Base-by-base conservation (phyloP, 1,284 basidiomycete genomes). In the Cutaneotrichosporon sp. region DNA sequence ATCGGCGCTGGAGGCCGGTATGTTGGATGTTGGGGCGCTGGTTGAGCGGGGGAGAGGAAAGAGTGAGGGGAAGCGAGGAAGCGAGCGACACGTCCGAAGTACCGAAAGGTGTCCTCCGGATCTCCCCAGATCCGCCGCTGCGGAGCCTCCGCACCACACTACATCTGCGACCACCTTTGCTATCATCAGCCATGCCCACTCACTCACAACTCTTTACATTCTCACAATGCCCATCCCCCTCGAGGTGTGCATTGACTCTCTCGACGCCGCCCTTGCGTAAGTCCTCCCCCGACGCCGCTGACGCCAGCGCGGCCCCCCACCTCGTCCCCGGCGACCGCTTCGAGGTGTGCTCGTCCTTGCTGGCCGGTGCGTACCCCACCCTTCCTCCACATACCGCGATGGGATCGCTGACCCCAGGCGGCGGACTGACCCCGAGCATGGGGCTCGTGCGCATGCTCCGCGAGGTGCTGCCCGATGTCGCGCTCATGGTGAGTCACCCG, bases 171-270 rank as follows among this genome's bases (percentile, higher is more conserved):
- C 47, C 18, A 11, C 13, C 2, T 13, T 18, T 42, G 38, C 14
- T 42, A 29, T 29, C 29, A 29, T 29, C 29, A 29, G 29, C 29
- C 29, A 29, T 29, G n/a, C 34, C 22, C 24, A 43, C 25, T 50
- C 49, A 51, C 25, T 29, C 29, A n/a, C 22, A 45, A n/a, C 36
- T 8, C 43, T n/a, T n/a, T n/a, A n/a, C 18, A 20, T n/a, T n/a
- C 14, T 6, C 45, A 46, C 29, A 22, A 57, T 57, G 47, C 31
- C 45, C 31, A 47, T 83, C 36, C 68, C 82, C 22, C 80, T 91
- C 58, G 89, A 91, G 79, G 86, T 91, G 64, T 91, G 89, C 71
- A 82, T 91, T 45, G 89, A 91, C 79, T 91, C 89, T 5, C 83
- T 89, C 18, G 85, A 87, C 69, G 90, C 89, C 18, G 88, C 89